Evolutionary conservation across 192 early-diverging fungal species (phyloP).

Genomic region (Glomus cerebriforme): DNA sequence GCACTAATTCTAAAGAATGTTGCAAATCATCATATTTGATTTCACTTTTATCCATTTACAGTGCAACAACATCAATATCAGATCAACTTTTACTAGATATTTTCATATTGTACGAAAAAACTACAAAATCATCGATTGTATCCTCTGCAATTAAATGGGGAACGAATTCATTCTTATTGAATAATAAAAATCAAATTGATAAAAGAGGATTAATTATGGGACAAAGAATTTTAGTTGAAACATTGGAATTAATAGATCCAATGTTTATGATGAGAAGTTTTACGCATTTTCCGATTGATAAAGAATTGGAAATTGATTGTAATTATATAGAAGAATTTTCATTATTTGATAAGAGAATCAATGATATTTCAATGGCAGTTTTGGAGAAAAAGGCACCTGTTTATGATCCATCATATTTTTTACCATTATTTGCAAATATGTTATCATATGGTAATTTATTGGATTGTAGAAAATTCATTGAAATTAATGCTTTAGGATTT

Average conservation of each 20-base stretch:
- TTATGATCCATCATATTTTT: slow-evolving; percentile 72
- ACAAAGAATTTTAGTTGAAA: slow-evolving; percentile 53
- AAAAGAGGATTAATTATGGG: slow-evolving; percentile 37
- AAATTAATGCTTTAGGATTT: slow-evolving; percentile 70
- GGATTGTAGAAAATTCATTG: slow-evolving; percentile 65
- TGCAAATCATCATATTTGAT: slow-evolving; percentile 53
- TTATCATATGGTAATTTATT: slow-evolving; percentile 51
- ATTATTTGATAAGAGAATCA: neutral
- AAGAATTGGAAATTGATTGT: slow-evolving; percentile 34
- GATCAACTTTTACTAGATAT: slow-evolving; percentile 64
- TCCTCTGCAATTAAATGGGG: slow-evolving; percentile 62
- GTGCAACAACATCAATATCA: slow-evolving; percentile 51
- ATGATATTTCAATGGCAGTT: neutral
- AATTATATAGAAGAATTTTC: neutral
- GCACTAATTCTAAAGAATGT: slow-evolving; percentile 50
- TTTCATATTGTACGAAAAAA: slow-evolving; percentile 57
- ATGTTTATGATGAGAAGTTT: slow-evolving; percentile 63
- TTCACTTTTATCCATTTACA: slow-evolving; percentile 54
- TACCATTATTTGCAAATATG: slow-evolving; percentile 66
- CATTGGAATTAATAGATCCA: slow-evolving; percentile 63
- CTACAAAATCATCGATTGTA: slow-evolving; percentile 60
- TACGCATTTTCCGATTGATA: slow-evolving; percentile 54
- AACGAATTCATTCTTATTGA: slow-evolving; percentile 37
- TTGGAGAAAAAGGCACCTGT: slow-evolving; percentile 34
- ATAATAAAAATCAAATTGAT: slow-evolving; percentile 43